Base-by-base conservation (phyloP, 495 filamentous ascomycete genomes). In the Neurospora sp. region DNA sequence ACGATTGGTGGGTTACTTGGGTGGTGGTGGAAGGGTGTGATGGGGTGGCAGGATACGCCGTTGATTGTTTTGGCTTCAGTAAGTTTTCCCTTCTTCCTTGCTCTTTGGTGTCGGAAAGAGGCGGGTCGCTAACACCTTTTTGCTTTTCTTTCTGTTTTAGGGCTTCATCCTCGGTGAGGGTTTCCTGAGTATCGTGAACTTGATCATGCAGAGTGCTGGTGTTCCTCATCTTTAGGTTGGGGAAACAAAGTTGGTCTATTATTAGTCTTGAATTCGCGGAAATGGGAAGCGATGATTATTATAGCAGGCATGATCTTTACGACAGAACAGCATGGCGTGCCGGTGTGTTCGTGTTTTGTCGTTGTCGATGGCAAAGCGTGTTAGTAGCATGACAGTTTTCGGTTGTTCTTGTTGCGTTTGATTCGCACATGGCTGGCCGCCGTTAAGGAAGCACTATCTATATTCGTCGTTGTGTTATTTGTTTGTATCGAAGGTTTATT, bases 151-250 rank as follows among this genome's bases (percentile, higher is more conserved):
- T 35, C 40, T 59, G 31, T 39, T 35, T 3, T 59, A 87, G 81
- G 93, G 96, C 3, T 87, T 98, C 71, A 97, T 99, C 74, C 82
- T 99, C 27, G 96, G 96, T 8, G 96, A 99, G 80, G 96, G 96
- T 0, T 88, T 98, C 74, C 79, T 97, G 71, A 98, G 96, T 77
- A 97, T 99, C 76, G 86, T 96, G 40, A 98, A 97, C 77, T 81
- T 99, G 72, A 79, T 91, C 10, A 86, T 99, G 76, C 93, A 96
- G 48, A 95, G 93, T 81, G 85, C 87, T 27, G 82, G 84, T 12
- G 93, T 97, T 71, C 92, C 93, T 74, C 93, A 95, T 86, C 82
- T 94, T 45, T 92, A 76, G 75, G 31, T 17, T 65, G 14, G 53
- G 27, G 14, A 17, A 17, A 65, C 7, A 65, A 65, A 35, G 53